A percentile compares a stretch with the other conserved stretches of the same genome.
These are phyloP conservation scores for Cercospora zeina DNA, from an alignment of 2,329 filamentous ascomycete genomes.

Conservation along the genomic window DNA sequence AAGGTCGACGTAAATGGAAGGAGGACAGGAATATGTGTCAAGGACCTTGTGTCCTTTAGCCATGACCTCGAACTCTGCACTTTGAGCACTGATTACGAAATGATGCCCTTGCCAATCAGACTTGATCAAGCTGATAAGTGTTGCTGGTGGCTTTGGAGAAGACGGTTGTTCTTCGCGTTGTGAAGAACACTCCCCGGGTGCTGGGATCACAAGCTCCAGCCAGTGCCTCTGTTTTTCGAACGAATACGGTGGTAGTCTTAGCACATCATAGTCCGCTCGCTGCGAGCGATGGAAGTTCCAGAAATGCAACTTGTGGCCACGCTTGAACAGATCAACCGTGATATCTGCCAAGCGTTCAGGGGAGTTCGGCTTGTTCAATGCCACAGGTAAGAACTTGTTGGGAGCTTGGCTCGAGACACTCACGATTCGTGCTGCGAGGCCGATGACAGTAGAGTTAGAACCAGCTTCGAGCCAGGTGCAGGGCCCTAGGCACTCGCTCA, in stretches of 20 bases:
- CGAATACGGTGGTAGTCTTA: slow-evolving; percentile 15
- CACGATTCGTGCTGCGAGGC: slow-evolving; percentile 14
- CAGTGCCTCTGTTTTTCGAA: slow-evolving; percentile 19
- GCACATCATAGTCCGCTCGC: background rate
- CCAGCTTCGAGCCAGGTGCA: slow-evolving; percentile 24
- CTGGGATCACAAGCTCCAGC: slow-evolving; percentile 11
- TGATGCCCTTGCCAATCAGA: slow-evolving; percentile 11
- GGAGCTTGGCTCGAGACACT: background rate
- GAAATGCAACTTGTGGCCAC: slow-evolving; percentile 6
- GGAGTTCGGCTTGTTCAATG: slow-evolving; percentile 6
- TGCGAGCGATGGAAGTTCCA: slow-evolving; percentile 13
- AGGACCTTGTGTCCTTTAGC: slow-evolving; percentile 7
- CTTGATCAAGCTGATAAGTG: slow-evolving; percentile 3
- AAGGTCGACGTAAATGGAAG: slow-evolving; percentile 1
- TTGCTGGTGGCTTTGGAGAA: slow-evolving; percentile 4
- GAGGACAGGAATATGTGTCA: slow-evolving; percentile 1
- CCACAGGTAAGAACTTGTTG: slow-evolving; percentile 10
- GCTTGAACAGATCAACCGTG: slow-evolving; percentile 11
- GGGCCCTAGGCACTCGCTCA: slow-evolving; percentile 4
- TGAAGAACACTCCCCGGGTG: background rate
- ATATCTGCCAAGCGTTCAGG: background rate
- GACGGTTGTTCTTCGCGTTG: background rate
- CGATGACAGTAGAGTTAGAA: slow-evolving; percentile 20
- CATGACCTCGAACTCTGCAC: slow-evolving; percentile 1
- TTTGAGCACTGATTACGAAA: slow-evolving; percentile 5